Evolutionary conservation across 2,329 filamentous ascomycete genomes (phyloP).

Genomic region (Ceratocystis albifundus): DNA sequence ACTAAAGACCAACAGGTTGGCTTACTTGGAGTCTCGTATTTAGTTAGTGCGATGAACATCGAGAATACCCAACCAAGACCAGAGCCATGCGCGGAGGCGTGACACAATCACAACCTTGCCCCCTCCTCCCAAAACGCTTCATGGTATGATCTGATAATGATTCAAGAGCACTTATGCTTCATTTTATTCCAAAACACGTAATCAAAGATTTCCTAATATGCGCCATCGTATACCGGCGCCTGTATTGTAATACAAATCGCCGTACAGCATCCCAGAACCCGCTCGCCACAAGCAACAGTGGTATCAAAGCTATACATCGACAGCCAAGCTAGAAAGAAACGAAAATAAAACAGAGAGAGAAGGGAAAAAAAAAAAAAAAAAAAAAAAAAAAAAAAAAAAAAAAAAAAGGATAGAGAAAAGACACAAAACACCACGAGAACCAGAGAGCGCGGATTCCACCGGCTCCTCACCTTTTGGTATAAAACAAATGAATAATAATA

Average conservation of each 20-base stretch:
- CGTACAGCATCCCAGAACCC: background rate
- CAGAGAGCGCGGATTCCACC: background rate
- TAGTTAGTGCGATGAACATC: background rate
- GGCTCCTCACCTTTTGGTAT: constrained; percentile 8
- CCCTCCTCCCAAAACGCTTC: constrained; percentile 3
- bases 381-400: background rate
- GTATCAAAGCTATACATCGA: background rate
- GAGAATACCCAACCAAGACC: constrained; percentile 11
- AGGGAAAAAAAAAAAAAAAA: background rate
- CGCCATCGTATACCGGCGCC: constrained; percentile 13
- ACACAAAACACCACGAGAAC: background rate
- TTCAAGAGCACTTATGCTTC: background rate
- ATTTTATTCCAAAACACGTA: background rate
- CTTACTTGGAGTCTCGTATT: background rate
- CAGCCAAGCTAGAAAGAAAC: background rate
- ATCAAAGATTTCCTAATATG: constrained; percentile 7
- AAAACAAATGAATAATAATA: constrained; percentile 1
- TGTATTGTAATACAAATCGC: constrained; percentile 6
- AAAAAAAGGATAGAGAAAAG: background rate
- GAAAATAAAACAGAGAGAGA: background rate
- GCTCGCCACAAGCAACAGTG: background rate
- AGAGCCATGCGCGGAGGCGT: background rate
- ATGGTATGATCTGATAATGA: background rate
- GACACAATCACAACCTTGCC: constrained; percentile 9
- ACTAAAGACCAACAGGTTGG: background rate